These are phyloP conservation scores for Cylindrotheca closterium DNA, from an alignment of 108 stramenopile genomes.

Conservation along the genomic window DNA sequence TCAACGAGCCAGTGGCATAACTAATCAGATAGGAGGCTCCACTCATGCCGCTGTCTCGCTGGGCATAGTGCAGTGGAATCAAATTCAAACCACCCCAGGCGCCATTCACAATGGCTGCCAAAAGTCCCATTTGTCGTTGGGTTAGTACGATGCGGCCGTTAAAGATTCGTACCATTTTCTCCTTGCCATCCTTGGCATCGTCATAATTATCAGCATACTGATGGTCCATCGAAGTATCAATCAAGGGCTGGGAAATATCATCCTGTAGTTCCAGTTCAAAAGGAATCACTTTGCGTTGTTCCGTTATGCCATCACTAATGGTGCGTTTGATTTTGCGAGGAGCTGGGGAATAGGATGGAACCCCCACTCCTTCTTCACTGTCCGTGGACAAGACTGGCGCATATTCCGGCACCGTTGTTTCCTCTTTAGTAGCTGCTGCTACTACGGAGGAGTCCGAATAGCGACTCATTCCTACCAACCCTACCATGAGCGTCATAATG, in stretches of 20 bases:
- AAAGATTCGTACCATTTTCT: conserved; percentile 19
- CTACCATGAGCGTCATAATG: conserved; percentile 23
- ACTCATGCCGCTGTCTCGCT: conserved; percentile 16
- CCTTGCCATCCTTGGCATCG: conserved; percentile 11
- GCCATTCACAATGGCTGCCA: conserved; percentile 57
- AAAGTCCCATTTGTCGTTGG: conserved; percentile 40
- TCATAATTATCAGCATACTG: too few relatives aligned
- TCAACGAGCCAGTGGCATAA: conserved; percentile 47
- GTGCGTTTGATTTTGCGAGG: neutral
- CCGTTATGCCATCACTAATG: neutral
- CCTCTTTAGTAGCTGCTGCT: neutral
- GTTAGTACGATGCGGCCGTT: conserved; percentile 43
- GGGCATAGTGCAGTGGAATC: conserved; percentile 59
- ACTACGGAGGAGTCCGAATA: conserved; percentile 39
- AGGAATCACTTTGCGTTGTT: conserved; percentile 1
- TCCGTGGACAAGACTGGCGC: conserved; percentile 3
- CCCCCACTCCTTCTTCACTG: neutral
- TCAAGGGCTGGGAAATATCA: neutral
- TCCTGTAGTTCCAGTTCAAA: conserved; percentile 6
- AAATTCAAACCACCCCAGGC: conserved; percentile 49
- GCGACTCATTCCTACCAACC: conserved; percentile 39
- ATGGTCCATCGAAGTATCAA: neutral
- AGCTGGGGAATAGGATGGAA: neutral
- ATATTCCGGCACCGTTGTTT: neutral
- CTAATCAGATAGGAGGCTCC: conserved; percentile 45